Percentiles rank a stretch among this genome's conserved stretches.
Evolutionary conservation across 331 rosid genomes (phyloP).

Genomic region (Quercus lobata): DNA sequence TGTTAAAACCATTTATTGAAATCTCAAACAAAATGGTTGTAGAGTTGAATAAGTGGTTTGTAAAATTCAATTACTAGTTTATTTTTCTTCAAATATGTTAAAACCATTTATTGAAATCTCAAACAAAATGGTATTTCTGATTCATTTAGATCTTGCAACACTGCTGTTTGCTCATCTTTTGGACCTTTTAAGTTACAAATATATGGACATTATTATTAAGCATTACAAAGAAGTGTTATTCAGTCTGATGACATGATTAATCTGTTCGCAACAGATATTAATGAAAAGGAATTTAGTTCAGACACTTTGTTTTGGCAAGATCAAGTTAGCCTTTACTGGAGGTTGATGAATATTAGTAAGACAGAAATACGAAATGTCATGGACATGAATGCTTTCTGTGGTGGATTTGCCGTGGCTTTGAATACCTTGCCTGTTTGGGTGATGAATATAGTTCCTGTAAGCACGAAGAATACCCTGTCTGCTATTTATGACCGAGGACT

Average conservation of each 20-base stretch:
- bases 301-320: conserved; percentile 73
- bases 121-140: too few relatives aligned
- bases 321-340: conserved; percentile 70
- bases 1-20: too few relatives aligned
- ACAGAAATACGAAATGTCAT: conserved; percentile 81
- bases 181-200: neutral
- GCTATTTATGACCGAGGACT: conserved; percentile 80
- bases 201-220: neutral
- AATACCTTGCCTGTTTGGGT: conserved; percentile 64
- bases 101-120: too few relatives aligned
- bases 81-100: too few relatives aligned
- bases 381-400: conserved; percentile 85
- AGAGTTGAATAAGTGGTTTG: too few relatives aligned
- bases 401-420: conserved; percentile 85
- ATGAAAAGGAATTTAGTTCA: conserved; percentile 50
- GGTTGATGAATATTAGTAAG: conserved; percentile 48
- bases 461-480: conserved; percentile 67
- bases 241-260: conserved; percentile 14
- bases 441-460: conserved; percentile 80
- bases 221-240: conserved; percentile 7
- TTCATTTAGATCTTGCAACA: too few relatives aligned
- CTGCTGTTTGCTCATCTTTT: too few relatives aligned
- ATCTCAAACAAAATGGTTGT: too few relatives aligned
- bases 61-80: too few relatives aligned
- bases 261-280: conserved; percentile 48